Evolutionary conservation across 2,329 filamentous ascomycete species (phyloP).

Genomic region (Bipolaris victoriae): DNA sequence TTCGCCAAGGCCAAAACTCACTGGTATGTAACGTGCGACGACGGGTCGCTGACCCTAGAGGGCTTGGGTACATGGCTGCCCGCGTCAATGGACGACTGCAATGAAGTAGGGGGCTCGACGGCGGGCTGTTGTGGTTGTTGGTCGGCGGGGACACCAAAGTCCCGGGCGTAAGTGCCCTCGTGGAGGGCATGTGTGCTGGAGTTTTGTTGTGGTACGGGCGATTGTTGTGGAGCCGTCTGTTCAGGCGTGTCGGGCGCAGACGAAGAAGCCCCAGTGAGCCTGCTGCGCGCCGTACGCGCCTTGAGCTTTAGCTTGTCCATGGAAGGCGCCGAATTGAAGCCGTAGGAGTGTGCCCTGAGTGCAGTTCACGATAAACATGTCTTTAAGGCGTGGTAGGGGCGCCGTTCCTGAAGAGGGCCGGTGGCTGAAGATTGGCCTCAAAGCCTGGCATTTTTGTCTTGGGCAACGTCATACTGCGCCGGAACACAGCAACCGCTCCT

Average conservation of each 20-base stretch:
- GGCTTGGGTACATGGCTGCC: constrained; percentile 39
- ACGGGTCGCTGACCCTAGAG: constrained; percentile 27
- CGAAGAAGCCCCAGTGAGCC: constrained; percentile 36
- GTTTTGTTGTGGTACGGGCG: constrained; percentile 40
- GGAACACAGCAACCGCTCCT: constrained; percentile 15
- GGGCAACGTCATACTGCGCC: constrained; percentile 32
- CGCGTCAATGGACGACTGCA: constrained; percentile 46
- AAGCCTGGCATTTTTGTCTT: constrained; percentile 29
- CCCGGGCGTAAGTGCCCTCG: constrained; percentile 42
- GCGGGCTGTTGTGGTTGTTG: constrained; percentile 28
- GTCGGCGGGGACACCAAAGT: constrained; percentile 37
- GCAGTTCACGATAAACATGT: constrained; percentile 27
- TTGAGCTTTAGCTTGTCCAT: constrained; percentile 47
- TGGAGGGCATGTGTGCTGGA: constrained; percentile 42
- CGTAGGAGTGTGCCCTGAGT: constrained; percentile 11
- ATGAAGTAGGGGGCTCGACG: constrained; percentile 42
- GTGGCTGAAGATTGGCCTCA: constrained; percentile 21
- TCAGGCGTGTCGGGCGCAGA: constrained; percentile 34
- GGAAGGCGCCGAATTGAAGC: constrained; percentile 14
- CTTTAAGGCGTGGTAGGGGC: constrained; percentile 26
- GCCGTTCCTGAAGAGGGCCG: constrained; percentile 19
- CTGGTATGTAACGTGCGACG: constrained; percentile 28
- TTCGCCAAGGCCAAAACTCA: constrained; percentile 13
- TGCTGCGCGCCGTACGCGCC: constrained; percentile 45
- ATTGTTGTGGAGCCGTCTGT: constrained; percentile 38